These are phyloP conservation scores for Colletotrichum sp. DNA, from an alignment of 2,329 filamentous ascomycete species.

Conservation along the genomic window DNA sequence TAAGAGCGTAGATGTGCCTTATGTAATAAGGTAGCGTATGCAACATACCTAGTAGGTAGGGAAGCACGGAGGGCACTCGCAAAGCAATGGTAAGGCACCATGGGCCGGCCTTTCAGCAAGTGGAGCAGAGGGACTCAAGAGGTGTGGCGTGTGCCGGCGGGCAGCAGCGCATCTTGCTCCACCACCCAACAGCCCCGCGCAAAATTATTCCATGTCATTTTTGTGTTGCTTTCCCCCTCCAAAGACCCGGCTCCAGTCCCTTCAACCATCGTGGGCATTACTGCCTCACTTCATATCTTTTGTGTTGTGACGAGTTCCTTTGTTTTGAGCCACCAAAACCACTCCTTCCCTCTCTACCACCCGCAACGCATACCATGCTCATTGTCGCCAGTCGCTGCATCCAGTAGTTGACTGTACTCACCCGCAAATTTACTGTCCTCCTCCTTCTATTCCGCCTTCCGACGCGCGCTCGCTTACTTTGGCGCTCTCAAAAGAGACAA, in stretches of 20 bases:
- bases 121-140: background rate
- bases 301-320: background rate
- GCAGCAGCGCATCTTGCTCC: background rate
- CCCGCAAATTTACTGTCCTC: background rate
- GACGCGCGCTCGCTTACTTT: conserved; percentile 9
- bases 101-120: background rate
- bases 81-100: background rate
- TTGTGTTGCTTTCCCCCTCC: conserved; percentile 21
- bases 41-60: background rate
- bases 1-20: background rate
- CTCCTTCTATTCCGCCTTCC: background rate
- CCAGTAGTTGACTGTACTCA: conserved; percentile 1
- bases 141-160: background rate
- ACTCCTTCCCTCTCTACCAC: background rate
- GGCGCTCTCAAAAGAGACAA: background rate
- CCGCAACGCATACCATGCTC: conserved; percentile 1
- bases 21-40: background rate
- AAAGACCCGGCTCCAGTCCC: background rate
- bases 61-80: background rate
- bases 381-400: background rate
- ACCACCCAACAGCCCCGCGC: conserved; percentile 11
- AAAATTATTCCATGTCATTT: conserved; percentile 19
- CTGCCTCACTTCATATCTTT: conserved; percentile 13
- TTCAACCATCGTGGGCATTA: conserved; percentile 16
- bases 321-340: background rate